phyloP scores from a whole-genome alignment of 2,329 filamentous ascomycete genomes.

The Sporothrix luriei region DNA sequence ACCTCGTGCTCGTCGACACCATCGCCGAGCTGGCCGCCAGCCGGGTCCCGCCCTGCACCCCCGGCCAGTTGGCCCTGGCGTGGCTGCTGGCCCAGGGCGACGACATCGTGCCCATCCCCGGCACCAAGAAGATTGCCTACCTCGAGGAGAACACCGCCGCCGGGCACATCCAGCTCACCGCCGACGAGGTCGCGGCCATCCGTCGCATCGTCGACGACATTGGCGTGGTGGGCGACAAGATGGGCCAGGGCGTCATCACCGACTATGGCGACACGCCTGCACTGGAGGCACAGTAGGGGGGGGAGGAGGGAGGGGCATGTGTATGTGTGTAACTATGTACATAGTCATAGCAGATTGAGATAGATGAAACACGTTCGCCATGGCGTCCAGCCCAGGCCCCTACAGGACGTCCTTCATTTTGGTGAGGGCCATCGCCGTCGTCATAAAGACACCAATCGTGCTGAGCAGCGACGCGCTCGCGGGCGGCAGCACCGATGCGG shows the following conservation, averaged over 20 bases:
- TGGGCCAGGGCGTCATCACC: slow-evolving; percentile 26
- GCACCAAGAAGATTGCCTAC: slow-evolving; percentile 52
- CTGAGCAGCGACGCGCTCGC: not conserved
- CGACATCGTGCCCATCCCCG: slow-evolving; percentile 62
- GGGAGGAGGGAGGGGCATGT: no score
- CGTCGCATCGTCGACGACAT: slow-evolving; percentile 39
- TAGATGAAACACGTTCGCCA: not conserved
- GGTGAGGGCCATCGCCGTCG: not conserved
- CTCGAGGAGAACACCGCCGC: slow-evolving; percentile 52
- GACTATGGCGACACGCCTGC: slow-evolving; percentile 35
- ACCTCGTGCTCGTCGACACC: slow-evolving; percentile 56
- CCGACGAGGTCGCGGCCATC: slow-evolving; percentile 45
- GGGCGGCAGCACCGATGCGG: not conserved
- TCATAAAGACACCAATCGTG: not conserved
- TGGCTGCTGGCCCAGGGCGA: slow-evolving; percentile 65
- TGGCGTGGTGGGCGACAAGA: slow-evolving; percentile 34
- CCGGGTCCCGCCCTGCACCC: slow-evolving; percentile 51
- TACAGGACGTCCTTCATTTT: no score
- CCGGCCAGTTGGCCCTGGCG: slow-evolving; percentile 62
- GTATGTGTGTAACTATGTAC: not conserved
- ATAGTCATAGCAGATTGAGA: not conserved
- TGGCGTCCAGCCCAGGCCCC: no score
- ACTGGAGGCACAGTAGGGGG: not conserved
- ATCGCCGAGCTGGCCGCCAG: slow-evolving; percentile 54
- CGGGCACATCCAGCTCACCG: slow-evolving; percentile 41